Evolutionary conservation across 2,329 filamentous ascomycete genomes (phyloP).

Genomic region (Berkeleyomyces rouxiae): DNA sequence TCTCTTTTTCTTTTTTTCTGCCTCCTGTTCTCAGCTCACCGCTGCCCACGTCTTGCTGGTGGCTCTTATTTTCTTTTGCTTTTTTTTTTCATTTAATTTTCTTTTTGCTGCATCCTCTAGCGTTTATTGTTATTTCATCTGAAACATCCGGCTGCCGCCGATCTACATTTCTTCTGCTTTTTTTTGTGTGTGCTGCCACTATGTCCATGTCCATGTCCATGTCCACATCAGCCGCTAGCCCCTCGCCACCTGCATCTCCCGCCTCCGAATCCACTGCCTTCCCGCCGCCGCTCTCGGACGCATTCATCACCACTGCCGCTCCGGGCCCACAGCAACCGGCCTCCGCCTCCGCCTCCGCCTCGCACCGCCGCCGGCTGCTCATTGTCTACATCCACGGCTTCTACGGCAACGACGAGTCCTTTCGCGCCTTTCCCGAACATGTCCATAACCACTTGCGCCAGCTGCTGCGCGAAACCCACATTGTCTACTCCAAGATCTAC

Average conservation of each 20-base stretch:
- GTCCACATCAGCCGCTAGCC: neutral
- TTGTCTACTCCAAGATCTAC: constrained; percentile 75
- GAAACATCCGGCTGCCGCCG: neutral
- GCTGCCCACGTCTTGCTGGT: neutral
- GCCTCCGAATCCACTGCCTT: no score
- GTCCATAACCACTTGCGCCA: constrained; percentile 58
- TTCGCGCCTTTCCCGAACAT: constrained; percentile 74
- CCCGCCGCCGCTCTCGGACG: neutral
- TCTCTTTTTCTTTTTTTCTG: neutral
- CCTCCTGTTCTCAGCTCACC: neutral
- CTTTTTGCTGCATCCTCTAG: neutral
- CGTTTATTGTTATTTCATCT: neutral
- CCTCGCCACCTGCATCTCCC: no score
- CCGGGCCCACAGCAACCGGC: constrained; percentile 21
- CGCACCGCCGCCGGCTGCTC: constrained; percentile 41
- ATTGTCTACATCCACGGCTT: constrained; percentile 82
- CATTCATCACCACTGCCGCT: constrained; percentile 16
- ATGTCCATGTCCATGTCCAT: neutral
- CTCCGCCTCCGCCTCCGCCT: constrained; percentile 13
- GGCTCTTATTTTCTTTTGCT: neutral
- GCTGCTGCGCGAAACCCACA: constrained; percentile 53
- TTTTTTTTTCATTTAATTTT: neutral
- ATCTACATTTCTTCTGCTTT: neutral
- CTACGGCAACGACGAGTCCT: constrained; percentile 75
- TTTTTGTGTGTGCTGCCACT: no score